Evolutionary conservation across 768 basidiomycete genomes (phyloP), one percentile per base, ranked within the genome.

Genomic region (Boletus insuetus): DNA sequence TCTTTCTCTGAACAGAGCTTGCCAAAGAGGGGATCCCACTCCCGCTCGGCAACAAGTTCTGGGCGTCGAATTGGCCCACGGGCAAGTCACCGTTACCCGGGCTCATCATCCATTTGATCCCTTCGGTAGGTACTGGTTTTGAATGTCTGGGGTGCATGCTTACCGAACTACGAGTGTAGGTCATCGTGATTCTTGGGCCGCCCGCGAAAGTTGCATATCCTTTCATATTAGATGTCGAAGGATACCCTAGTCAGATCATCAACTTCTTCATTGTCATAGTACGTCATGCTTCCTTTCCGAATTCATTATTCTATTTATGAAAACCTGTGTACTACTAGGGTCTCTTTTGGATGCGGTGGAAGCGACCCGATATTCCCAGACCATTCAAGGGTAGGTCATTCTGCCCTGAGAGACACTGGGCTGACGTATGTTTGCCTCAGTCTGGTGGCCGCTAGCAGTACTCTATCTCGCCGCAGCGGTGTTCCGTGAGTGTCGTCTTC

Each of bases 21-120:
- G 83, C 83, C 6, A 85, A 85, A 56, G 83, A 83, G 62, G 83
- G 83, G 1, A 70, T 84, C n/a, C 82, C 82, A 12, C 73, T 84
- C 0, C 82, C 82, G 0, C 82, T 82, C 49, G 81, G 81, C 3
- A 83, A 80, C 58, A 74, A 66, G 24, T 81, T 84, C 60, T 83
- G 82, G 82, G 83, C 83, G 1, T 81, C 80, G 1, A 84, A 83
- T 61, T 82, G 81, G 82, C 82, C 82, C 1, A 80, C 79, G 2
- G 80, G 82, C 8, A 79, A 79, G 57, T 79, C 83, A 0, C 83
- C 83, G 0, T 63, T 83, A 24, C 81, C 82, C 0, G 83, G 81
- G 0, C 73, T 84, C 4, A 77, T 83, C 46, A 73, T 85, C 6
- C 80, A 83, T 48, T 60, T 84, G 26, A 81, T 82, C 38, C 76